A percentile compares a stretch with the other conserved stretches of the same genome.
These are phyloP conservation scores for Hibiscus syriacus DNA, from an alignment of 345 rosid species.

Conservation along the genomic window DNA sequence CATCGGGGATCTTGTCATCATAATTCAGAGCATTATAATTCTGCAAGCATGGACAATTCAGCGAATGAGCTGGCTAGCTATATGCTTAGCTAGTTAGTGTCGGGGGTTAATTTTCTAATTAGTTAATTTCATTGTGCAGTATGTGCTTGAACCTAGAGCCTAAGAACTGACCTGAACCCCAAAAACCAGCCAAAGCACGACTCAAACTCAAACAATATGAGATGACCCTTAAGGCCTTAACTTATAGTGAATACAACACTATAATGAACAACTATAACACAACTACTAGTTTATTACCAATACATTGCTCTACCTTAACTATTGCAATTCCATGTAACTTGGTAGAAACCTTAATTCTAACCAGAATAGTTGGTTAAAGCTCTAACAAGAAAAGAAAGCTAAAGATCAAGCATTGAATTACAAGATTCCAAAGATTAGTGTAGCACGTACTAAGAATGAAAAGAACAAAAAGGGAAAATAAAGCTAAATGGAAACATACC, in stretches of 20 bases:
- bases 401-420: background rate
- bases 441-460: background rate
- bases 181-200: background rate
- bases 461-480: too few relatives aligned
- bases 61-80: slow-evolving; percentile 45
- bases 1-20: too few relatives aligned
- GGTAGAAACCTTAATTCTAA: background rate
- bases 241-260: background rate
- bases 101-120: too few relatives aligned
- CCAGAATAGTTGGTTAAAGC: too few relatives aligned
- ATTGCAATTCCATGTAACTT: too few relatives aligned
- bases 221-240: background rate
- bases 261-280: too few relatives aligned
- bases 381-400: background rate
- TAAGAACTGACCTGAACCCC: background rate
- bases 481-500: slow-evolving; percentile 47
- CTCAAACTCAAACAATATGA: background rate
- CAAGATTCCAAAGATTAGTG: background rate
- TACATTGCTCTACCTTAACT: too few relatives aligned
- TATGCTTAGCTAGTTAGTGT: too few relatives aligned
- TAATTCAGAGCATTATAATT: slow-evolving; percentile 89
- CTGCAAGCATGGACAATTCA: slow-evolving; percentile 65
- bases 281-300: too few relatives aligned
- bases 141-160: background rate
- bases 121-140: background rate